Evolutionary conservation across 176 grass and related monocot genomes (phyloP), one percentile per base, ranked within the genome.

Genomic region (Thalia dealbata): DNA sequence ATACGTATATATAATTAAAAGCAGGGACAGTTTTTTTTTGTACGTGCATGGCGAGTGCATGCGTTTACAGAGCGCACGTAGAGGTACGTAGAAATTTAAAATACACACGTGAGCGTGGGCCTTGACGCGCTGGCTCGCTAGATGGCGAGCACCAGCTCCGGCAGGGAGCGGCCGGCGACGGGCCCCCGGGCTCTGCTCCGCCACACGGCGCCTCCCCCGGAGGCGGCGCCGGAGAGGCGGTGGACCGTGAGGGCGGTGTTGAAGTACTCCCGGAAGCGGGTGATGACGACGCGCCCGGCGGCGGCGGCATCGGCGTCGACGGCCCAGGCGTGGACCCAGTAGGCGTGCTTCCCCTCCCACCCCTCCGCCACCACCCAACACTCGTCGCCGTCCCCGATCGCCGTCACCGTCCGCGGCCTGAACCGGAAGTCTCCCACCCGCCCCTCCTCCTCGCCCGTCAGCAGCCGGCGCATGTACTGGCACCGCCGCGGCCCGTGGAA

Each of bases 271-370:
- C 74, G 45, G n/a, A 88, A 75, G 23, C 42, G 73, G 14, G 64
- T 82, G 71, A 82, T 73, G 32, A 82, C 23, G 12, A 74, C 81
- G 6, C 41, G n/a, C n/a, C n/a, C n/a, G n/a, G n/a, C n/a, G n/a
- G n/a, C n/a, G n/a, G n/a, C 78, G 13, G 61, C 26, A 12, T 12
- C 61, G 61, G 22, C 82, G 22, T 83, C 73, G 60, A 88, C 26
- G 29, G 68, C 78, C 85, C 85, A 84, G 0, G 81, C 85, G 16
- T 88, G 78, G 46, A 88, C 86, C 82, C 78, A 84, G 42, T 88
- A 88, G 48, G 65, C 76, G 3, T 82, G 80, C 35, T 82, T 72
- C 1, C 76, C 80, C 2, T 75, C 76, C 74, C 70, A 79, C 16
- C 75, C 84, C 71, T 86, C 84, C 7, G 76, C 84, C 65, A 83